Evolutionary conservation across 2,329 filamentous ascomycete genomes (phyloP), one percentile per base, ranked within the genome.

Genomic region (Aspergillus unguis): DNA sequence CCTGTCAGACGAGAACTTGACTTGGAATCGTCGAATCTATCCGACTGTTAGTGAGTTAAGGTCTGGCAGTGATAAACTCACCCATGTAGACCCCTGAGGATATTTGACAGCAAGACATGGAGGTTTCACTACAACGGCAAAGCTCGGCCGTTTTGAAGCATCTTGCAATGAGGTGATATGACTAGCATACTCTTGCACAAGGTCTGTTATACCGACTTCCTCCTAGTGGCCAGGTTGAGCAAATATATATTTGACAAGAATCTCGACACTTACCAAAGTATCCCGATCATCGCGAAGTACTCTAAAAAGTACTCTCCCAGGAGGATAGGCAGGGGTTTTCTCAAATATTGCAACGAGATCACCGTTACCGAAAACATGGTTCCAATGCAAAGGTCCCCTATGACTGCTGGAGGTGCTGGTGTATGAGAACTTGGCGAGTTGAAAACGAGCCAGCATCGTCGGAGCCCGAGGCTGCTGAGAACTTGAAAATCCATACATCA

Each of bases 71-170:
- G 26, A 31, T 38, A 46, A 28, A 58, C 58, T 40, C 54, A 55
- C 46, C 57, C 63, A 69, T 70, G 62, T 65, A 61, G 58, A 62
- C 56, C 51, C 61, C 58, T 51, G 50, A 53, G 58, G 36, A 58
- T 75, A 77, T 55, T 75, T 75, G 38, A 77, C 66, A 27, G 75
- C 75, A 35, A 77, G 64, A 54, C 71, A 75, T n/a, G 75, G 75
- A 6, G 64, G 62, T 57, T 74, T 75, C 31, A 76, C 71, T 31
- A 77, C 66, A 11, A 77, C 67, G 8, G 71, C 67, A 46, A 75
- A 71, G 5, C 57, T 44, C 23, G 70, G 60, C 40, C 65, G 73
- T 28, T 55, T 50, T 17, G 55, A 55, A 11, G 46, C 38, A 44
- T 58, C 60, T 35, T 62, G 60, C 7, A 38, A 52, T 1, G 60